Base-by-base conservation (phyloP, 805 yeast species). In the Cyberlindnera lachancei region DNA sequence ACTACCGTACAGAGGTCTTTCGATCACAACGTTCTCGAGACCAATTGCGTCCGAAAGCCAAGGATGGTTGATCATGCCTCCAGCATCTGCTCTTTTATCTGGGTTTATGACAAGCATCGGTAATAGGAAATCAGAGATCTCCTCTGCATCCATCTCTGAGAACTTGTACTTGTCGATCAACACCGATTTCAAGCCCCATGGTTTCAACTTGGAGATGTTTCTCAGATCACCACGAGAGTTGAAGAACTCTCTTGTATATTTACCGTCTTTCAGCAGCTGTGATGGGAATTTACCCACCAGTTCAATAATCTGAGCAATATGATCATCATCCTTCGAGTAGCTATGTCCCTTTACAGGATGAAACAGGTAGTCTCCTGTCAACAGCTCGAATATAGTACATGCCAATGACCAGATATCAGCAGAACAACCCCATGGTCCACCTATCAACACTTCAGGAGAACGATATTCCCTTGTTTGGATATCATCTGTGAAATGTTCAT, bases 371-470 rank as follows among this genome's bases (percentile, higher is more conserved):
- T 90, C 97, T 4, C 97, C 97, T 0, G 98, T 90, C 27, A 90
- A 58, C 16, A 92, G 66, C 61, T 92, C 98, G 59, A 92, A 92
- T 1, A 83, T 66, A 48, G 92, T 60, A 59, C 97, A 88, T 0
- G 94, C 96, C 48, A 83, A 66, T n/a, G 95, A 83, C 98, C 98
- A 92, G 29, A 90, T 70, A 58, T 92, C 98, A 1, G 94, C 79
- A 34, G 90, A 77, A 32, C 95, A 87, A 1, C 98, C 98, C 98
- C 98, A 92, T 20, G 73, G 66, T 8, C 82, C 72, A 1, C 94
- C 92, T 14, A 82, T 48, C 12, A 83, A 57, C 5, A 81, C 83
- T 50, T 90, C 98, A 1, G 97, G 97, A 0, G 96, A 74, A 27
- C 98, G 67, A 48, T 78, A 78, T 45, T 77, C 83, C 37, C 86